Evolutionary conservation across 345 rosid genomes (phyloP).

Genomic region (Eutrema japonicum): DNA sequence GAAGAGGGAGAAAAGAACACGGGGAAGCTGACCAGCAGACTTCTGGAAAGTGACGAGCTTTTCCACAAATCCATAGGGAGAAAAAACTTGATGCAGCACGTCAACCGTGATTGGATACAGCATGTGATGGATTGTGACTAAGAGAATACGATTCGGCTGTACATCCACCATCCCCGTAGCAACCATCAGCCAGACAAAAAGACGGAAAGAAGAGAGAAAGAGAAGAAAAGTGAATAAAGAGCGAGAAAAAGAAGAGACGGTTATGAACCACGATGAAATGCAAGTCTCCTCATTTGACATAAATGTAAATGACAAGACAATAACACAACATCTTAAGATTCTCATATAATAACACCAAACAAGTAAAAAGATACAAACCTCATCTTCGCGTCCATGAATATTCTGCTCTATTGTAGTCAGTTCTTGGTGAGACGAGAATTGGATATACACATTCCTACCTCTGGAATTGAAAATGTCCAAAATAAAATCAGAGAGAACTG

Average conservation of each 20-base stretch:
- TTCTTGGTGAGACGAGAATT: conserved; percentile 99
- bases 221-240: conserved; percentile 51
- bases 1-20: conserved; percentile 48
- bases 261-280: conserved; percentile 15
- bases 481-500: neutral
- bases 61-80: conserved; percentile 92
- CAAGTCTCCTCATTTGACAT: neutral
- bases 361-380: conserved; percentile 58
- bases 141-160: conserved; percentile 93
- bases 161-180: conserved; percentile 62
- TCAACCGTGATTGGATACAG: conserved; percentile 96
- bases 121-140: conserved; percentile 94
- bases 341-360: neutral
- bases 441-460: conserved; percentile 96
- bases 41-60: conserved; percentile 98
- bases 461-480: conserved; percentile 41
- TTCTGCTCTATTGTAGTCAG: conserved; percentile 93
- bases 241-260: conserved; percentile 36
- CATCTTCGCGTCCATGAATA: conserved; percentile 90
- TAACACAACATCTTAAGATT: neutral
- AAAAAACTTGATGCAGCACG: conserved; percentile 93
- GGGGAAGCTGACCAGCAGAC: conserved; percentile 95
- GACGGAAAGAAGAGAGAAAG: conserved; percentile 62
- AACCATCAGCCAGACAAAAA: conserved; percentile 60
- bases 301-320: neutral